A percentile compares a stretch with the other conserved stretches of the same genome.
Conservation (phyloP, 805 yeast species). For the Candida gorgasii region DNA sequence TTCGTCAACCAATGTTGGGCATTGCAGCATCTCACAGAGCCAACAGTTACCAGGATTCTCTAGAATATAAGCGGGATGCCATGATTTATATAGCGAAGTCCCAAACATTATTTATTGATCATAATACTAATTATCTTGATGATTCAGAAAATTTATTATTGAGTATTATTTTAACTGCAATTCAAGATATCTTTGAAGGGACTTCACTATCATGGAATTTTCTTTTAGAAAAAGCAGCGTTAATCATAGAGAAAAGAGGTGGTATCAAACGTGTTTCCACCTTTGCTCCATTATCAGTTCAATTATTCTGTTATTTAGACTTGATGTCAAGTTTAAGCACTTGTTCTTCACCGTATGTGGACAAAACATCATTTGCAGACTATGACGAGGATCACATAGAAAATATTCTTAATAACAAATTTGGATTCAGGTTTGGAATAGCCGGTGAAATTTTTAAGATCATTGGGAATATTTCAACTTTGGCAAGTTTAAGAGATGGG, state of each 20-base stretch:
- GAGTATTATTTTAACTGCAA: conserved; percentile 21
- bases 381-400: conserved; percentile 19
- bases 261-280: conserved; percentile 21
- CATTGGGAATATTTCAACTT: conserved; percentile 27
- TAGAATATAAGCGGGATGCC: conserved; percentile 11
- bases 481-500: conserved; percentile 21
- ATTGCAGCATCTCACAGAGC: conserved; percentile 27
- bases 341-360: conserved; percentile 23
- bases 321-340: conserved; percentile 28
- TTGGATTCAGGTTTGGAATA: conserved; percentile 29
- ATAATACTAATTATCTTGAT: conserved; percentile 12
- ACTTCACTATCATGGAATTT: conserved; percentile 26
- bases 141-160: conserved; percentile 19
- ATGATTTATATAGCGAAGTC: conserved; percentile 16
- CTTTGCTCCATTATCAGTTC: conserved; percentile 23
- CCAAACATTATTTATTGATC: conserved; percentile 15
- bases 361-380: conserved; percentile 10
- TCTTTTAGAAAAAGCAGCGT: conserved; percentile 22
- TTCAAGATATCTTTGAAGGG: conserved; percentile 28
- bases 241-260: conserved; percentile 21
- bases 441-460: conserved; percentile 29
- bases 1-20: conserved; percentile 25
- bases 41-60: conserved; percentile 5
- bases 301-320: conserved; percentile 30
- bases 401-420: conserved; percentile 21